These are phyloP conservation scores for Nigrospora osmanthi DNA, from an alignment of 2,329 filamentous ascomycete genomes.

Conservation along the genomic window DNA sequence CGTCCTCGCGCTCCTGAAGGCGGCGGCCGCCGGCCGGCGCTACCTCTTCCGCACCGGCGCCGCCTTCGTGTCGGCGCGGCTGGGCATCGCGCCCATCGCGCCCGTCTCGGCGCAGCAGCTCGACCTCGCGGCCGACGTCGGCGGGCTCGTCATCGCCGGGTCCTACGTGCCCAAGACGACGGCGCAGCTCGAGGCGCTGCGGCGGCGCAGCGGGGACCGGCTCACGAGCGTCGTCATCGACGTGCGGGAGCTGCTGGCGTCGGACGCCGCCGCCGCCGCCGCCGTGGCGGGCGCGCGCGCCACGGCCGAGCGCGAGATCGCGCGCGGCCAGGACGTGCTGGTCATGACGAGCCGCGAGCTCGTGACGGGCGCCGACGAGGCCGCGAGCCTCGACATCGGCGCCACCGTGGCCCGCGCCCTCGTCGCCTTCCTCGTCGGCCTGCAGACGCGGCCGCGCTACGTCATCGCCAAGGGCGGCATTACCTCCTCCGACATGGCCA, in stretches of 20 bases:
- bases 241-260: conserved; percentile 37
- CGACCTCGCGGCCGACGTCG: conserved; percentile 24
- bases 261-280: conserved; percentile 18
- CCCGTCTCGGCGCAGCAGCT: conserved; percentile 40
- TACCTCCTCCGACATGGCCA: conserved; percentile 50
- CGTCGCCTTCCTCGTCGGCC: conserved; percentile 37
- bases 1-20: conserved; percentile 35
- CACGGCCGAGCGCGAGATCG: conserved; percentile 29
- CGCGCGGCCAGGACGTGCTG: conserved; percentile 41
- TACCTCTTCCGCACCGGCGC: conserved; percentile 32
- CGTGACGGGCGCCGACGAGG: conserved; percentile 38
- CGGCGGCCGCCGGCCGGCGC: conserved; percentile 20
- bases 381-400: conserved; percentile 46
- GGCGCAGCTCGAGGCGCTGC: conserved; percentile 38
- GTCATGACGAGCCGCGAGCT: conserved; percentile 52
- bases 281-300: conserved; percentile 22
- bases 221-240: conserved; percentile 38
- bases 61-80: conserved; percentile 35
- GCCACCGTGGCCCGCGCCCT: conserved; percentile 40
- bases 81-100: conserved; percentile 42
- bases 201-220: conserved; percentile 25
- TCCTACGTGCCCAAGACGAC: conserved; percentile 55
- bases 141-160: conserved; percentile 46
- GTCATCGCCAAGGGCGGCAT: conserved; percentile 54
- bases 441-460: conserved; percentile 43